These are phyloP conservation scores for Rhizoclosmatium sp. DNA, from an alignment of 192 early-diverging fungal species.

Conservation along the genomic window DNA sequence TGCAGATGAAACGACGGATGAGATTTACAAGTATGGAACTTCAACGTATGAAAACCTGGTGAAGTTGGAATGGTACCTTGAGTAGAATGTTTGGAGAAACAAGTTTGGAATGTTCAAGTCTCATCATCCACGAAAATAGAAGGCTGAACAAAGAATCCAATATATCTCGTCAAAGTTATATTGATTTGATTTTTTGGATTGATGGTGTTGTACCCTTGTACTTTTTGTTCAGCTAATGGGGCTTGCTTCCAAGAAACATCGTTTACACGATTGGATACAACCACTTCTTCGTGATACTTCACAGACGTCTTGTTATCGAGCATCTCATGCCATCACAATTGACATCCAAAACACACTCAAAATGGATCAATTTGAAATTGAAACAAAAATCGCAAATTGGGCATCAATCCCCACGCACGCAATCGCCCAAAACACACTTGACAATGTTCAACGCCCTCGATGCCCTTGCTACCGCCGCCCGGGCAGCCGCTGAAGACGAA, in stretches of 20 bases:
- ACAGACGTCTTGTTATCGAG: neutral
- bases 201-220: too few relatives aligned
- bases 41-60: too few relatives aligned
- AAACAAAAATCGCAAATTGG: neutral
- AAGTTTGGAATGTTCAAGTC: too few relatives aligned
- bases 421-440: neutral
- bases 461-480: constrained; percentile 3
- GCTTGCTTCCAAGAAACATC: neutral
- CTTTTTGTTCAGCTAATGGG: too few relatives aligned
- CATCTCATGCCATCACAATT: neutral
- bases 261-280: neutral
- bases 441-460: constrained; percentile 6
- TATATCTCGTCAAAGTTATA: too few relatives aligned
- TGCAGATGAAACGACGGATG: too few relatives aligned
- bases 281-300: neutral
- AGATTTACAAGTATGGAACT: too few relatives aligned
- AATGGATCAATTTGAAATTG: neutral
- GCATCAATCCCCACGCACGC: neutral
- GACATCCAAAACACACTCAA: neutral
- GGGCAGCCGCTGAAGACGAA: neutral
- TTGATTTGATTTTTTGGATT: too few relatives aligned
- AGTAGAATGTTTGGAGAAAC: too few relatives aligned
- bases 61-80: too few relatives aligned
- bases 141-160: too few relatives aligned
- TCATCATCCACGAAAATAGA: too few relatives aligned